These are phyloP conservation scores for Diaporthe vexans DNA, from an alignment of 2,329 filamentous ascomycete species.

Conservation along the genomic window DNA sequence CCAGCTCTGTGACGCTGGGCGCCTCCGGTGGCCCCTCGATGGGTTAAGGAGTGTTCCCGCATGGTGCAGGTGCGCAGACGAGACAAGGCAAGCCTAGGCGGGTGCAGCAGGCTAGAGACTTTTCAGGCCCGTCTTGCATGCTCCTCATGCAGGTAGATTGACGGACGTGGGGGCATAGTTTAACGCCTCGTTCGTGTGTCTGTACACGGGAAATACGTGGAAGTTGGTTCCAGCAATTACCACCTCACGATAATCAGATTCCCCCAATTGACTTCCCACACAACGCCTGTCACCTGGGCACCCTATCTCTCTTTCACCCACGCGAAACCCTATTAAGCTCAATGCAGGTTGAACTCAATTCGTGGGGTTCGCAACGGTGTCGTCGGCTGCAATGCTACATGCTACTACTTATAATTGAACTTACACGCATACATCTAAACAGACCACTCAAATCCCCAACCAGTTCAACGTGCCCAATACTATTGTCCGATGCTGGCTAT, in stretches of 20 bases:
- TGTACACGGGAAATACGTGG: no score
- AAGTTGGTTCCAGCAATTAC: background rate
- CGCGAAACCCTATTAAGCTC: conserved; percentile 8
- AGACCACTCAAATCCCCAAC: background rate
- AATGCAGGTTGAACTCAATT: conserved; percentile 29
- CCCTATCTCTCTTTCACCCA: background rate
- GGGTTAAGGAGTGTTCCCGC: background rate
- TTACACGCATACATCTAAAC: no score
- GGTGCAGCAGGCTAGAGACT: conserved; percentile 35
- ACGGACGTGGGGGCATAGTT: conserved; percentile 35
- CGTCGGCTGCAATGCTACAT: conserved; percentile 1
- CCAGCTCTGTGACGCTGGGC: conserved; percentile 27
- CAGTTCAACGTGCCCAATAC: background rate
- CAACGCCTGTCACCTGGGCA: background rate
- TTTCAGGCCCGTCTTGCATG: conserved; percentile 40
- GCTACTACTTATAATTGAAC: background rate
- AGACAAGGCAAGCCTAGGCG: conserved; percentile 17
- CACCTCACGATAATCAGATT: background rate
- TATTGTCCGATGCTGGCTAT: background rate
- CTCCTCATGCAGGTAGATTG: conserved; percentile 21
- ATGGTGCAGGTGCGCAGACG: background rate
- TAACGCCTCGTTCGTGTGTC: background rate
- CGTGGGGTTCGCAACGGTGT: background rate
- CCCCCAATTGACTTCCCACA: conserved; percentile 4
- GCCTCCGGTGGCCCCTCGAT: background rate